Percentiles rank a stretch among this genome's conserved stretches.
Conservation (phyloP, 371 early-diverging fungal species). For the Dentiscutata heterogama region DNA sequence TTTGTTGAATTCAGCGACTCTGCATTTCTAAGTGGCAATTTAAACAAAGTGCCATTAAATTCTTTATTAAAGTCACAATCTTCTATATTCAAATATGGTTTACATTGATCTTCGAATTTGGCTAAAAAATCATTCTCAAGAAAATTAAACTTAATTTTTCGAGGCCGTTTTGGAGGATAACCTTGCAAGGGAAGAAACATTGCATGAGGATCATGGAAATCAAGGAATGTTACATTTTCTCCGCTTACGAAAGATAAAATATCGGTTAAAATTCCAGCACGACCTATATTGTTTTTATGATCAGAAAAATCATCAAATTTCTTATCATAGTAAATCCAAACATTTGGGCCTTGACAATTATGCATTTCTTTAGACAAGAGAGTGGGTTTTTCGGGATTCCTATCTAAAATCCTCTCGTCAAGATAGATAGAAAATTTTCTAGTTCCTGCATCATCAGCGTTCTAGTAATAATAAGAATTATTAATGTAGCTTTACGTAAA, state of each 20-base stretch:
- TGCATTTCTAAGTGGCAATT: constrained; percentile 48
- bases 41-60: constrained; percentile 53
- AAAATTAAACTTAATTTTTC: neutral
- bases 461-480: constrained; percentile 4
- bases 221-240: constrained; percentile 50
- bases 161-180: constrained; percentile 19
- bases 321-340: constrained; percentile 52
- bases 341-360: constrained; percentile 56
- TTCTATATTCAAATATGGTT: constrained; percentile 46
- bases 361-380: constrained; percentile 43
- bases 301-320: constrained; percentile 49
- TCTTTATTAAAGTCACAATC: constrained; percentile 45
- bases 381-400: neutral
- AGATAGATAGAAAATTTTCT: constrained; percentile 47
- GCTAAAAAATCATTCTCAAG: constrained; percentile 41
- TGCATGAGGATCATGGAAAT: constrained; percentile 52
- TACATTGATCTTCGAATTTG: constrained; percentile 42
- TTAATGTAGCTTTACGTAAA: constrained; percentile 8
- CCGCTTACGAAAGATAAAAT: constrained; percentile 47
- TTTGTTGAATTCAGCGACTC: neutral
- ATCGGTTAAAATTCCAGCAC: constrained; percentile 16
- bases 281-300: constrained; percentile 13
- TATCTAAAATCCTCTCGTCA: constrained; percentile 36
- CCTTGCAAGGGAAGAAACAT: constrained; percentile 43
- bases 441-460: constrained; percentile 56